Evolutionary conservation across 2,329 filamentous ascomycete genomes (phyloP).

Genomic region (Monilinia aucupariae): DNA sequence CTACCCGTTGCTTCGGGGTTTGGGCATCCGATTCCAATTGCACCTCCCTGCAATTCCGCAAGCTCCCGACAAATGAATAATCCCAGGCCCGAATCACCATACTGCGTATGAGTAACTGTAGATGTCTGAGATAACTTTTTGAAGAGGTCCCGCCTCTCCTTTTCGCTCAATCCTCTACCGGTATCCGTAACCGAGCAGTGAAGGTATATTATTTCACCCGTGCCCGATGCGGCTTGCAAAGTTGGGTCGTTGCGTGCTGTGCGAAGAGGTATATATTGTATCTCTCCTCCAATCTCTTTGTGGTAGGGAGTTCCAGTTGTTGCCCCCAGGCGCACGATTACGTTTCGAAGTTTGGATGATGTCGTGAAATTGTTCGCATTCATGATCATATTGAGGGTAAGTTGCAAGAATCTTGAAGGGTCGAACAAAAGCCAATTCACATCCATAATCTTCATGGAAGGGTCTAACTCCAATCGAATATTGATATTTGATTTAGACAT

Average conservation of each 20-base stretch:
- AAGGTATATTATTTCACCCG: neutral
- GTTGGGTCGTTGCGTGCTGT: neutral
- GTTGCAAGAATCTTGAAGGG: conserved; percentile 6
- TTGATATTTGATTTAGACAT: neutral
- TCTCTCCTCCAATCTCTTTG: neutral
- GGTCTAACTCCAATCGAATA: neutral
- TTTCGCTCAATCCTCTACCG: neutral
- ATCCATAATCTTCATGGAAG: neutral
- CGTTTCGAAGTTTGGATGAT: neutral
- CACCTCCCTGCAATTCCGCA: conserved; percentile 4
- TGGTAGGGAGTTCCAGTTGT: neutral
- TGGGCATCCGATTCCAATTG: neutral
- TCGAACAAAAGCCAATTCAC: neutral
- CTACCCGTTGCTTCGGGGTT: neutral
- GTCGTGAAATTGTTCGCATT: neutral
- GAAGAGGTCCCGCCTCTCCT: neutral
- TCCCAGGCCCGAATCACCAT: neutral
- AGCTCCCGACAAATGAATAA: neutral
- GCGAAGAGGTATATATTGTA: conserved; percentile 3
- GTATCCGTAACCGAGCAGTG: conserved; percentile 4
- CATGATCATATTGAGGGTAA: neutral
- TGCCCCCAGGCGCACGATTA: neutral
- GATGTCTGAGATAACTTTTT: neutral
- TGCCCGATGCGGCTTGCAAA: neutral
- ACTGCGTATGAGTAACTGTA: neutral